Evolutionary conservation across 1,284 basidiomycete genomes (phyloP).

Genomic region (Jaminaea rosea): DNA sequence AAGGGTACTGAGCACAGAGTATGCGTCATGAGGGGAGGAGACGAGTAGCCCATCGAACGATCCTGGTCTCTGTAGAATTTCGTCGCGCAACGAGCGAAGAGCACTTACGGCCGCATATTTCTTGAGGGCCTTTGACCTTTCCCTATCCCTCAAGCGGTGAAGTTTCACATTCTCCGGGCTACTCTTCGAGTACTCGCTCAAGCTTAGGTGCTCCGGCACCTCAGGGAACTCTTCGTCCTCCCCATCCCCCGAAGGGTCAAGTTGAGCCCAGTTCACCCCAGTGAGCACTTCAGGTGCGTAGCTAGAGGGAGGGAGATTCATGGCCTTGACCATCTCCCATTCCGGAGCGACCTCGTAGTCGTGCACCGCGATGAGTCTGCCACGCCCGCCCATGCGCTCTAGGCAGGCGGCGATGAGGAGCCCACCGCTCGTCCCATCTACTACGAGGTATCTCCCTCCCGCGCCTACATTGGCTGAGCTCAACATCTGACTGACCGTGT

Average conservation of each 20-base stretch:
- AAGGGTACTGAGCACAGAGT: slow-evolving; percentile 68
- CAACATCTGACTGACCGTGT: slow-evolving; percentile 79
- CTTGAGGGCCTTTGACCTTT: too few species aligned
- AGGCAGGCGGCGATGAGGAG: slow-evolving; percentile 78
- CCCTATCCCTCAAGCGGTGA: too few species aligned
- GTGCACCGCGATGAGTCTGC: slow-evolving; percentile 72
- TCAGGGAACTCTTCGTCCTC: not conserved
- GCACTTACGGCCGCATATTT: too few species aligned
- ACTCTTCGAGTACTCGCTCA: not conserved
- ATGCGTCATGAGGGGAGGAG: slow-evolving; percentile 76
- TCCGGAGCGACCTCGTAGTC: slow-evolving; percentile 88
- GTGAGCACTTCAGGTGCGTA: slow-evolving; percentile 55
- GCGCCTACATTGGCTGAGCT: slow-evolving; percentile 74
- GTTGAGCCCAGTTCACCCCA: slow-evolving; percentile 71
- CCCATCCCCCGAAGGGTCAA: too few species aligned
- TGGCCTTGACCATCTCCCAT: slow-evolving; percentile 76
- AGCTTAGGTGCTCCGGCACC: not conserved
- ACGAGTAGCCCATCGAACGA: slow-evolving; percentile 58
- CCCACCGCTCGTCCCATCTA: slow-evolving; percentile 78
- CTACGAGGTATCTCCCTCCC: slow-evolving; percentile 74
- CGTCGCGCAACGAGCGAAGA: too few species aligned
- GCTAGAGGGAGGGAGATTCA: slow-evolving; percentile 54
- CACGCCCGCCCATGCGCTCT: slow-evolving; percentile 61
- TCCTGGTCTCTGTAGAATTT: too few species aligned
- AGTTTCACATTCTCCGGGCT: too few species aligned